These are phyloP conservation scores for Aurantiochytrium sp. DNA, from an alignment of 108 stramenopile species.

Conservation along the genomic window DNA sequence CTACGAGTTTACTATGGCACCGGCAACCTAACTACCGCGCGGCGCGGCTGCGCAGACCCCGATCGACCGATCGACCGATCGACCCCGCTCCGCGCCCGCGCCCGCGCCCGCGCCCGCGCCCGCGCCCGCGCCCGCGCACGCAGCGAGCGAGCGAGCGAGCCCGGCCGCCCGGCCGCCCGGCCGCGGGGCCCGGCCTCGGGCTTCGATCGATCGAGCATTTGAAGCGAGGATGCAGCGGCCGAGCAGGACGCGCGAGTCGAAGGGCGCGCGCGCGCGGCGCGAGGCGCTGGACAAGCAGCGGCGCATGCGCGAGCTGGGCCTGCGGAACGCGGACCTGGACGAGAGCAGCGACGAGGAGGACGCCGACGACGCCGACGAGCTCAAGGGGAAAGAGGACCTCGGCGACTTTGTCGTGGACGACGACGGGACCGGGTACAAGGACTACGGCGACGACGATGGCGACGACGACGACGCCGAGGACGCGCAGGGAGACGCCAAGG, in stretches of 20 bases:
- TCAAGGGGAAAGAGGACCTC: slow-evolving; percentile 75
- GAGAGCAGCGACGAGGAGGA: slow-evolving; percentile 64
- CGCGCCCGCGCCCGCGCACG: no score
- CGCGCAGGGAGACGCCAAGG: slow-evolving; percentile 18
- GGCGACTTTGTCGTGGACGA: slow-evolving; percentile 99
- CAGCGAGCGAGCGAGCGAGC: no score
- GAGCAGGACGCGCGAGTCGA: not conserved
- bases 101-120: no score
- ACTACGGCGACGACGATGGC: slow-evolving; percentile 85
- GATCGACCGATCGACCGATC: no score
- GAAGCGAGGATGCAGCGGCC: not conserved
- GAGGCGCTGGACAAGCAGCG: not conserved
- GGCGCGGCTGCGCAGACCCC: no score
- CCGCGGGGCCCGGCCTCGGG: no score
- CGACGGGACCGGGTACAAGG: slow-evolving; percentile 92
- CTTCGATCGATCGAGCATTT: no score
- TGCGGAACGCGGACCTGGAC: slow-evolving; percentile 35
- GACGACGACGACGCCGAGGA: slow-evolving; percentile 19
- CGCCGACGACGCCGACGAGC: slow-evolving; percentile 76
- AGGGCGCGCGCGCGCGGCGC: not conserved
- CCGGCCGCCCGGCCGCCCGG: no score
- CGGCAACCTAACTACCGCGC: no score
- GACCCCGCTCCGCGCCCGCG: no score
- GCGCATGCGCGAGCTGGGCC: slow-evolving; percentile 10
- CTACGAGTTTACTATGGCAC: no score